A percentile compares a stretch with the other conserved stretches of the same genome.
Conservation (phyloP, 1,284 basidiomycete genomes). For the Apiotrichum siamense region DNA sequence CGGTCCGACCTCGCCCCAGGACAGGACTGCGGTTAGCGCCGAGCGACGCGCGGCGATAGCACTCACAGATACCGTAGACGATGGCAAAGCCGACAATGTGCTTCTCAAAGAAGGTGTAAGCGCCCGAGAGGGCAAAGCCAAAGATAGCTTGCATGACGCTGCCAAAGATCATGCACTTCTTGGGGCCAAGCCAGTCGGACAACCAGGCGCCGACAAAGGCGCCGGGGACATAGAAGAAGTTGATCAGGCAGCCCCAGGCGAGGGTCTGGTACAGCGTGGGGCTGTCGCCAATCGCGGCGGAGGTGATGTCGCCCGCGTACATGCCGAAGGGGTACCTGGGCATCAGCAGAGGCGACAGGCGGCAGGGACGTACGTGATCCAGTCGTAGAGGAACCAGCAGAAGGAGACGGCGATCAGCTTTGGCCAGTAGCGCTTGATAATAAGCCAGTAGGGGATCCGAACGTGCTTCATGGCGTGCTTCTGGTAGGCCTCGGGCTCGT, state of each 20-base stretch:
- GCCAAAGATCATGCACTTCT: slow-evolving; percentile 67
- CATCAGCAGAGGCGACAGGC: too few relatives aligned
- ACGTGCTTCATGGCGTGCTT: slow-evolving; percentile 61
- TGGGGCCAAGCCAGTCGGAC: slow-evolving; percentile 41
- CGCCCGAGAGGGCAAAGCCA: slow-evolving; percentile 81
- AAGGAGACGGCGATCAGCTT: slow-evolving; percentile 29
- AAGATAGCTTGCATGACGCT: slow-evolving; percentile 65
- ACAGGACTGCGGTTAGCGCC: slow-evolving; percentile 56
- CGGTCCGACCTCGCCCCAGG: slow-evolving; percentile 65
- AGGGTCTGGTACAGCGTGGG: slow-evolving; percentile 30
- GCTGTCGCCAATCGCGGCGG: slow-evolving; percentile 21
- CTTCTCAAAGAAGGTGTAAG: slow-evolving; percentile 52
- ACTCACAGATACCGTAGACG: slow-evolving; percentile 64
- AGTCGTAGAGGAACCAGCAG: slow-evolving; percentile 64
- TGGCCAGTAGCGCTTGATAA: slow-evolving; percentile 64
- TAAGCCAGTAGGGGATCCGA: slow-evolving; percentile 58
- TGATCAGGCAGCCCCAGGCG: slow-evolving; percentile 47
- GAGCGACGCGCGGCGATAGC: too few relatives aligned
- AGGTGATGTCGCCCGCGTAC: slow-evolving; percentile 62
- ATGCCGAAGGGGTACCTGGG: slow-evolving; percentile 74
- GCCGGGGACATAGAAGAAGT: slow-evolving; percentile 49
- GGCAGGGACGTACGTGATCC: too few relatives aligned
- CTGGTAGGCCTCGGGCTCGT: slow-evolving; percentile 55
- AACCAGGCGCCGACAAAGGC: slow-evolving; percentile 33
- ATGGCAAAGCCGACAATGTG: slow-evolving; percentile 72